These are phyloP conservation scores for Blastomyces emzantsi DNA, from an alignment of 2,329 filamentous ascomycete species.

Conservation along the genomic window DNA sequence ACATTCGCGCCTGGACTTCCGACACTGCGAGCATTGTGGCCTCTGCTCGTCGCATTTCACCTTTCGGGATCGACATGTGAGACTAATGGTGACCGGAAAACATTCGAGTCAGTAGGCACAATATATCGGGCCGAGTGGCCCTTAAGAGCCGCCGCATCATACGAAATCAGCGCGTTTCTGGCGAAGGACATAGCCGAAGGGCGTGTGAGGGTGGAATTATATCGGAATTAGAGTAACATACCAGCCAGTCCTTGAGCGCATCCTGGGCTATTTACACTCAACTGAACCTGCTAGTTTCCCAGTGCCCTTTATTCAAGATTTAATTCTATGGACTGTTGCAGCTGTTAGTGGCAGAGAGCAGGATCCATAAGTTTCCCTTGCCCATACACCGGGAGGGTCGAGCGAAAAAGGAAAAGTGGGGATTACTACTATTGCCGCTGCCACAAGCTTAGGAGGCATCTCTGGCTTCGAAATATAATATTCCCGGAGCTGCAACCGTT, in stretches of 20 bases:
- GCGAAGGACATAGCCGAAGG: background rate
- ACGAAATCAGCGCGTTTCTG: background rate
- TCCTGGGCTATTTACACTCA: conserved; percentile 14
- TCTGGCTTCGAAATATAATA: too few relatives aligned
- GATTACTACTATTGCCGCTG: background rate
- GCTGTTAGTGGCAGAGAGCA: background rate
- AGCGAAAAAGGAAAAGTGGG: background rate
- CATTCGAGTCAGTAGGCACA: background rate
- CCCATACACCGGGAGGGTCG: background rate
- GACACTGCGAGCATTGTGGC: conserved; percentile 52
- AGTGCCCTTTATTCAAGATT: background rate
- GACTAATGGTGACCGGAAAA: conserved; percentile 23
- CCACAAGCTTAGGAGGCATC: too few relatives aligned
- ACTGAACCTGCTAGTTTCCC: background rate
- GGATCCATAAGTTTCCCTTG: background rate
- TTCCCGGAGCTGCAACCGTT: too few relatives aligned
- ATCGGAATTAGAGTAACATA: conserved; percentile 20
- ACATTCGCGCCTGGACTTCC: conserved; percentile 52
- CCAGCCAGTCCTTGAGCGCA: conserved; percentile 39
- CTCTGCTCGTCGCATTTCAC: conserved; percentile 57
- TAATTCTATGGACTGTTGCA: background rate
- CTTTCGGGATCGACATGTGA: conserved; percentile 53
- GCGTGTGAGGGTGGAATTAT: too few relatives aligned
- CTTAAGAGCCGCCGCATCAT: background rate
- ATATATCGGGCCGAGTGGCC: background rate